These are phyloP conservation scores for Cyclotella baltica DNA, from an alignment of 108 stramenopile species.

Conservation along the genomic window DNA sequence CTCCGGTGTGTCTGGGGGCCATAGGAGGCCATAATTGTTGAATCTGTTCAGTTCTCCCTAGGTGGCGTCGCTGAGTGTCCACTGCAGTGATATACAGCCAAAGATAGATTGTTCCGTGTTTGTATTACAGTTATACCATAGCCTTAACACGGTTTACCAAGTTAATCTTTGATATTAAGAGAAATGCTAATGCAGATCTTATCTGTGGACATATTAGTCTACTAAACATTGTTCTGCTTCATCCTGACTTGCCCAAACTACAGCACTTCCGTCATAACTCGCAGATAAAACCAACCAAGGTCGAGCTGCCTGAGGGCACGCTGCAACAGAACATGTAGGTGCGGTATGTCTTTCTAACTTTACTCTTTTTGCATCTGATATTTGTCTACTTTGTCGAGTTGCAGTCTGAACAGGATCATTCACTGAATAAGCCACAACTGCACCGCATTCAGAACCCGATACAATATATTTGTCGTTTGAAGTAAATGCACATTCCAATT, in stretches of 20 bases:
- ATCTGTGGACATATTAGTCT: no score
- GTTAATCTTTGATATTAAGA: no score
- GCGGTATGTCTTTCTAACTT: conserved; percentile 39
- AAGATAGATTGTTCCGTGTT: no score
- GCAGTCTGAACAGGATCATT: neutral
- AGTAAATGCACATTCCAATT: conserved; percentile 67
- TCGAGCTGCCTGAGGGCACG: conserved; percentile 59
- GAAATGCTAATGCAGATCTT: no score
- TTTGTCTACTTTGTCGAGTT: neutral
- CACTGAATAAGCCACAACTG: conserved; percentile 66
- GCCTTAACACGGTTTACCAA: no score
- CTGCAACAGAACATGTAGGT: conserved; percentile 67
- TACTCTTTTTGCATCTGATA: conserved; percentile 3
- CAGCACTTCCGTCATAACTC: conserved; percentile 73
- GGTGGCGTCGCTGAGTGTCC: no score
- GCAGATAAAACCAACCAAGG: conserved; percentile 67
- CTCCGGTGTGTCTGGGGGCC: no score
- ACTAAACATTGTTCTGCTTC: conserved; percentile 22
- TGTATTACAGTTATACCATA: no score
- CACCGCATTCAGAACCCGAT: conserved; percentile 78
- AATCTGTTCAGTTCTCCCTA: no score
- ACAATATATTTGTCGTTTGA: conserved; percentile 71
- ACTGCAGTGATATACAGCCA: no score
- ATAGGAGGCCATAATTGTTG: no score
- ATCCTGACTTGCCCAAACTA: conserved; percentile 75